Base-by-base conservation (phyloP, 2,329 filamentous ascomycete genomes). In the Venturiaceae sp. region DNA sequence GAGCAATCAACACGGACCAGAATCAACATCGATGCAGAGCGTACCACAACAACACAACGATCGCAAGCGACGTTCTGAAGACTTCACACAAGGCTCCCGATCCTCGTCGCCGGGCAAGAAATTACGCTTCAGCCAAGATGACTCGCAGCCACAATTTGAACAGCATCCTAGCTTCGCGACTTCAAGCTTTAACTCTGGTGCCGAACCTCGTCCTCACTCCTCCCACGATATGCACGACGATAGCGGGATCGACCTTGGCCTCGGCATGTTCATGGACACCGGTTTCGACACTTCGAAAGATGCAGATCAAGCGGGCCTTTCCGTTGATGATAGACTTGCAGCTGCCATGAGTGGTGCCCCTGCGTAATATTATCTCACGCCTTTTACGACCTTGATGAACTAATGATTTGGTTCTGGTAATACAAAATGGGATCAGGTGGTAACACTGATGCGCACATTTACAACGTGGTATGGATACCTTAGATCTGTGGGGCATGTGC, bases 201-300 rank as follows among this genome's bases (percentile, higher is more conserved):
- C 41, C 13, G 55, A 28, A 11, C 7, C 33, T 26, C 39, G 33
- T 3, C 14, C 28, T 13, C 26, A 39, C 16, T 46, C 47, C 19
- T 34, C 30, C 11, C 46, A 50, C 9, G 33, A 46, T 26, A 23
- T 50, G 50, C 44, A 50, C 23, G 57, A 58, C 13, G 57, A 58
- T 50, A 58, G 57, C 57, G 57, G 57, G 8, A 58, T 58, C 47
- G 57, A 47, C 14, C 57, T 56, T 16, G 53, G 53, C 11, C 53
- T 58, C 34, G 30, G 44, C 19, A 26, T 16, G 28, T 50, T 28
- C 23, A 50, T 50, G 44, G 44, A 50, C 13, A 13, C 13, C 23
- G 30, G 30, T n/a, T 50, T 28, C 14, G 44, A 50, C 13, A 30
- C 30, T 50, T 7, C 26, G 5, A 50, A 50, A 50, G 44, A 50